phyloP scores from a whole-genome alignment of 805 yeast species.

The Maudiozyma barnettii region DNA sequence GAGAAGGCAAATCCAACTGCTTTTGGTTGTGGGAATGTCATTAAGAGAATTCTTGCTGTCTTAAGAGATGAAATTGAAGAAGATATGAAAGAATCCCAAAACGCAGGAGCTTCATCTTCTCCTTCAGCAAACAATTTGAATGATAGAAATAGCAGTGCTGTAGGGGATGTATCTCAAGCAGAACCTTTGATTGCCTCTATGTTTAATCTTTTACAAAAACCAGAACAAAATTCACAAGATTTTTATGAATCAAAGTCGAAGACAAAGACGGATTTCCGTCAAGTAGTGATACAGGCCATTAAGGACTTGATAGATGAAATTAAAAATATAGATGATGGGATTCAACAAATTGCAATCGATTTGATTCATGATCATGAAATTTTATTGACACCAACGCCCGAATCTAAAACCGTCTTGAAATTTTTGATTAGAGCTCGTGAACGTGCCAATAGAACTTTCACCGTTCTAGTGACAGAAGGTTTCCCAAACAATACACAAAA shows the following conservation, averaged over 20 bases:
- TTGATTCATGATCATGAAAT: conserved; percentile 88
- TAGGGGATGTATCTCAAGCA: conserved; percentile 14
- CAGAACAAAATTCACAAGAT: conserved; percentile 19
- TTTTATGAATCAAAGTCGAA: conserved; percentile 5
- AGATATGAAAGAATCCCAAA: conserved; percentile 25
- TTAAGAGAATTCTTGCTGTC: conserved; percentile 77
- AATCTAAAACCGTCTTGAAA: conserved; percentile 77
- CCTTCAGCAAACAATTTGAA: background rate
- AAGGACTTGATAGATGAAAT: conserved; percentile 89
- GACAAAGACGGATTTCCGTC: conserved; percentile 54
- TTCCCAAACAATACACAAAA: conserved; percentile 78
- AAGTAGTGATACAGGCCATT: conserved; percentile 83
- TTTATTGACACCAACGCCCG: conserved; percentile 84
- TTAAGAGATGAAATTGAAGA: conserved; percentile 79
- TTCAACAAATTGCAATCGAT: conserved; percentile 84
- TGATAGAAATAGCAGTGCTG: conserved; percentile 3
- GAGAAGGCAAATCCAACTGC: conserved; percentile 82
- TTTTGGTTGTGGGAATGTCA: conserved; percentile 80
- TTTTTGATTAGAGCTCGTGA: conserved; percentile 78
- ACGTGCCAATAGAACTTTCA: conserved; percentile 67
- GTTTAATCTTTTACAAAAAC: conserved; percentile 73
- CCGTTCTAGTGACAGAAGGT: conserved; percentile 84
- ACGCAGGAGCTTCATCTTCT: background rate
- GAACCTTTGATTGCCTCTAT: conserved; percentile 66
- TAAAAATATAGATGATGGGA: conserved; percentile 77